A percentile compares a stretch with the other conserved stretches of the same genome.
Conservation (phyloP, 2,329 filamentous ascomycete genomes). For the Fusarium floridanum region DNA sequence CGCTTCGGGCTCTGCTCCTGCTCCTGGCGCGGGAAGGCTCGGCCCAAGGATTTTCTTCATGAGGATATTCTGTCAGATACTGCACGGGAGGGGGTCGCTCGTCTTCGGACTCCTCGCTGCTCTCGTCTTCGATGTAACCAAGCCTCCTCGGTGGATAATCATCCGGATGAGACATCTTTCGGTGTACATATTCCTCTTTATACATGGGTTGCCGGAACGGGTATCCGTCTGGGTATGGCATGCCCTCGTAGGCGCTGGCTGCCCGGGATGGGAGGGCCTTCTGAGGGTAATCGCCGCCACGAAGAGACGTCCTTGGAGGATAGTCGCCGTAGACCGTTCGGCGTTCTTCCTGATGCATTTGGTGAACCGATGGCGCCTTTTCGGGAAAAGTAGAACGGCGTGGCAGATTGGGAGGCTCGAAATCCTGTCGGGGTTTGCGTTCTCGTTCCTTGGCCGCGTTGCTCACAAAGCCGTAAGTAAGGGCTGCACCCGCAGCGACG, state of each 20-base stretch:
- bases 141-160: slow-evolving; percentile 39
- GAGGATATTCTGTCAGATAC: slow-evolving; percentile 41
- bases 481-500: slow-evolving; percentile 75
- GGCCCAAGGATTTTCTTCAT: slow-evolving; percentile 36
- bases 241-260: slow-evolving; percentile 36
- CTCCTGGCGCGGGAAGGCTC: slow-evolving; percentile 28
- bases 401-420: slow-evolving; percentile 55
- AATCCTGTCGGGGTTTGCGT: slow-evolving; percentile 56
- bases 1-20: slow-evolving; percentile 36
- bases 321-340: slow-evolving; percentile 36
- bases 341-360: slow-evolving; percentile 37
- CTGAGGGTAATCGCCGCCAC: slow-evolving; percentile 19
- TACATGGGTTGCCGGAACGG: slow-evolving; percentile 35
- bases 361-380: slow-evolving; percentile 50
- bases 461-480: slow-evolving; percentile 76
- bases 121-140: slow-evolving; percentile 46
- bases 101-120: slow-evolving; percentile 42
- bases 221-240: slow-evolving; percentile 42
- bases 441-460: slow-evolving; percentile 62
- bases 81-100: slow-evolving; percentile 36
- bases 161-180: slow-evolving; percentile 41
- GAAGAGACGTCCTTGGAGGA: slow-evolving; percentile 32
- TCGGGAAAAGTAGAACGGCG: slow-evolving; percentile 63
- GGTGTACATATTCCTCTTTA: slow-evolving; percentile 37
- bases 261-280: slow-evolving; percentile 40